Base-by-base conservation (phyloP, 106 monocot species). In the Apostasia shenzhenica region DNA sequence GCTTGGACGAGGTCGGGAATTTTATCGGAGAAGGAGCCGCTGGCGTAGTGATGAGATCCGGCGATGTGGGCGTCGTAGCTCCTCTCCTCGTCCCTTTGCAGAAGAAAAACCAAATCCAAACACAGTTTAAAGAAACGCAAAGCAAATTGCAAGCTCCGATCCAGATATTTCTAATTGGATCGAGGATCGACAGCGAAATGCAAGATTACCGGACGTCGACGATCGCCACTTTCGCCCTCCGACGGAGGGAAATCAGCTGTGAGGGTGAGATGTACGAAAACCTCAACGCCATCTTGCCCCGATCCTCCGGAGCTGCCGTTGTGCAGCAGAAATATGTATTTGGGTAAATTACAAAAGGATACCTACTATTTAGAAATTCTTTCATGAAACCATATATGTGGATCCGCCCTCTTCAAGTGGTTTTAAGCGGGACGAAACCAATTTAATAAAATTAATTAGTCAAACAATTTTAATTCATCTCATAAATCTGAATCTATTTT, bases 61-160 rank as follows among this genome's bases (percentile, higher is more conserved):
- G 74, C 91, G 48, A 95, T 95, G 82, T 95, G 95, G 49, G 86
- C 82, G 45, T 92, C 88, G 69, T 89, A 89, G 79, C 74, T 92
- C 84, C 95, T 77, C 89, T 95, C 95, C 48, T 95, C 95, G 52
- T 95, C 95, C 86, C 95, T 95, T 51, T n/a, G 3, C 5, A 6
- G 11, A 55, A 40, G 6, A 12, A n/a, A 38, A 70, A 3, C 14
- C 13, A 37, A 52, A 41, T 44, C 8, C 41, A 60, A 63, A n/a
- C 26, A 26, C 26, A 57, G 26, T 55, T 9, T 43, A 14, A 26
- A 41, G 13, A 63, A 40, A 54, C 26, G 47, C 4, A 37, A 39
- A 12, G 8, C 14, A 52, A 7, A 3, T 38, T 3, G 1, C 3
- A 40, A 43, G 43, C 26, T 53, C 62, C 53, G 10, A 41, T 62